Evolutionary conservation across 768 basidiomycete species (phyloP).

Genomic region (Neoboletus magnificus): DNA sequence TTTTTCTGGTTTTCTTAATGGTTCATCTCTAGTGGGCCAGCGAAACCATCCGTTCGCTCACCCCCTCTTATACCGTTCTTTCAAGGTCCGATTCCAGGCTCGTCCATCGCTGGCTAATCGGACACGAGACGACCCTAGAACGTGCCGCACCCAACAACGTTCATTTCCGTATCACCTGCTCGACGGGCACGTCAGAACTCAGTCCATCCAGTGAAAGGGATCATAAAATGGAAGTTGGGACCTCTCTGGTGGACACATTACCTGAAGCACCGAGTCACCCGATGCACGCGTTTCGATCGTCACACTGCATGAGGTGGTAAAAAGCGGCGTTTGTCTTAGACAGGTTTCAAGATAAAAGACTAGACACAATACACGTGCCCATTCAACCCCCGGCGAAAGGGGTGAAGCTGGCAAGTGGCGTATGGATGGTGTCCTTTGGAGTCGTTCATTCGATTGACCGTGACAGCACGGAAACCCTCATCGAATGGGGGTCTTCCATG

Average conservation of each 20-base stretch:
- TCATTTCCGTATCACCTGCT: conserved; percentile 23
- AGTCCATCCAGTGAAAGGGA: neutral
- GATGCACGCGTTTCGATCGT: conserved; percentile 4
- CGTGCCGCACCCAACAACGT: conserved; percentile 10
- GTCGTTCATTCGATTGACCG: neutral
- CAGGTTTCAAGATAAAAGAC: neutral
- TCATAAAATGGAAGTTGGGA: conserved; percentile 18
- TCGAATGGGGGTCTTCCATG: neutral
- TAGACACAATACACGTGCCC: neutral
- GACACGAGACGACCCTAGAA: conserved; percentile 26
- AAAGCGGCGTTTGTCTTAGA: neutral
- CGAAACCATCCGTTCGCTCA: neutral
- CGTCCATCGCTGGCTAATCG: neutral
- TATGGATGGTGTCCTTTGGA: neutral
- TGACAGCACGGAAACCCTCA: conserved; percentile 1
- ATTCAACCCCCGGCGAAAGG: neutral
- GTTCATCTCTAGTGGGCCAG: conserved; percentile 30
- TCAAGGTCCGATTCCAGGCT: conserved; percentile 19
- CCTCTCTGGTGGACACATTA: conserved; percentile 1
- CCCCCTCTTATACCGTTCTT: conserved; percentile 25
- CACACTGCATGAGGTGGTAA: conserved; percentile 1
- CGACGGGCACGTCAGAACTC: conserved; percentile 2
- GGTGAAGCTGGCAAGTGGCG: neutral
- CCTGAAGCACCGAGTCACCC: neutral
- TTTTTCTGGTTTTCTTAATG: conserved; percentile 16